Percentiles rank a stretch among this genome's conserved stretches.
phyloP scores from a whole-genome alignment of 371 early-diverging fungal species.

The Syncephalis plumigaleata region DNA sequence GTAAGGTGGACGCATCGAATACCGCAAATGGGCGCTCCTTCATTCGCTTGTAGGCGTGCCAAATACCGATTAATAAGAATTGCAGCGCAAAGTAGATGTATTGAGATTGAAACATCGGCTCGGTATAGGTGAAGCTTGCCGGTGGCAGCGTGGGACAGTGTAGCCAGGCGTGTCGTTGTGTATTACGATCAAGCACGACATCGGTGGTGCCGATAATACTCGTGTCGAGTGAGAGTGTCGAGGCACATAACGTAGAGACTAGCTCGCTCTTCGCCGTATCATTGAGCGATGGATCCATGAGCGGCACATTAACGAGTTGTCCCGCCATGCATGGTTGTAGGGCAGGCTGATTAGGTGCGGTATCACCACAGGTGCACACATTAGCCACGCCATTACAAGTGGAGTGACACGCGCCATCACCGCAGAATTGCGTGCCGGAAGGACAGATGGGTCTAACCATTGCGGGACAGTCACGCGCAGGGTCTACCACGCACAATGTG shows the following conservation, averaged over 20 bases:
- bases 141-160: constrained; percentile 24
- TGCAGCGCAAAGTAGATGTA: constrained; percentile 2
- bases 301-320: constrained; percentile 23
- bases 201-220: too few species aligned
- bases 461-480: constrained; percentile 15
- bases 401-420: constrained; percentile 30
- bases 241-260: constrained; percentile 22
- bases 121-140: constrained; percentile 25
- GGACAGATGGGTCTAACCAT: constrained; percentile 21
- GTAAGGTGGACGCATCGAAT: constrained; percentile 6
- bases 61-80: constrained; percentile 18
- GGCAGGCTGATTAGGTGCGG: not conserved
- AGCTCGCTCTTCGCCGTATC: constrained; percentile 22
- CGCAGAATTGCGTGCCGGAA: constrained; percentile 22
- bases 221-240: constrained; percentile 3
- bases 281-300: constrained; percentile 14
- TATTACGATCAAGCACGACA: too few species aligned
- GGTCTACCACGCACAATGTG: constrained; percentile 22
- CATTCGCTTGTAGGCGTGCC: constrained; percentile 24
- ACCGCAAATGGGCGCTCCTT: too few species aligned
- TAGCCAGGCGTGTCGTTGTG: constrained; percentile 17
- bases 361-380: constrained; percentile 16
- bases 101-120: constrained; percentile 29
- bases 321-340: constrained; percentile 7
- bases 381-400: constrained; percentile 22